Percentiles rank a stretch among this genome's conserved stretches.
Conservation (phyloP, 345 rosid species). For the Salix exigua region DNA sequence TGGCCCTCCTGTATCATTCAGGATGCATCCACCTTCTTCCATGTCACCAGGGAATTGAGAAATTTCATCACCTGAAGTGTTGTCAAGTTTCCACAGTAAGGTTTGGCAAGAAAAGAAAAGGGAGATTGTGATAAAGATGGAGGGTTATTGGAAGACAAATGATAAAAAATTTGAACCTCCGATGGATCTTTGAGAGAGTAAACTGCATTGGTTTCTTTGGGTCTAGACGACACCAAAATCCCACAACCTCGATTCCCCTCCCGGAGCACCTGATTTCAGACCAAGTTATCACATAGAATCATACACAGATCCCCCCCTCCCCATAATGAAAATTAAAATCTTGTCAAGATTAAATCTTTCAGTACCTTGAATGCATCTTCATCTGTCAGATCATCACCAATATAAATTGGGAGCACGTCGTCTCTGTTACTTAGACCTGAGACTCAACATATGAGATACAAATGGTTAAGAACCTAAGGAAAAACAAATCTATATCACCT, state of each 20-base stretch:
- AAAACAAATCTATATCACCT: background rate
- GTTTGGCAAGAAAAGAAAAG: background rate
- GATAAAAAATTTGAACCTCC: conserved; percentile 46
- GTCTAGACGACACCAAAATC: conserved; percentile 71
- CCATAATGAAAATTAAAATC: background rate
- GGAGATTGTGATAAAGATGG: background rate
- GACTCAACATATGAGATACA: too few relatives aligned
- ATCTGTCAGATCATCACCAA: conserved; percentile 86
- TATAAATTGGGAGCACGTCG: conserved; percentile 75
- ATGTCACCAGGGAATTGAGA: conserved; percentile 58
- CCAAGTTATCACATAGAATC: background rate
- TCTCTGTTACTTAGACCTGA: conserved; percentile 61
- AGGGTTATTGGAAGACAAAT: background rate
- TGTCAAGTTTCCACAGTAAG: background rate
- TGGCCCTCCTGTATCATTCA: conserved; percentile 4
- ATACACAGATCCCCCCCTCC: too few relatives aligned
- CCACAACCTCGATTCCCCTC: conserved; percentile 66
- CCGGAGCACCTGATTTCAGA: conserved; percentile 48
- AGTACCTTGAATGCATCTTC: conserved; percentile 92
- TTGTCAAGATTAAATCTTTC: background rate
- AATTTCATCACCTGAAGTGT: conserved; percentile 73
- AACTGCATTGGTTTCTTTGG: conserved; percentile 72
- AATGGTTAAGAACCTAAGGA: background rate
- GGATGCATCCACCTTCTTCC: conserved; percentile 32
- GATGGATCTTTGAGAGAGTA: conserved; percentile 77